Base-by-base conservation (phyloP, 2,329 filamentous ascomycete genomes). In the Helminthosporium solani region DNA sequence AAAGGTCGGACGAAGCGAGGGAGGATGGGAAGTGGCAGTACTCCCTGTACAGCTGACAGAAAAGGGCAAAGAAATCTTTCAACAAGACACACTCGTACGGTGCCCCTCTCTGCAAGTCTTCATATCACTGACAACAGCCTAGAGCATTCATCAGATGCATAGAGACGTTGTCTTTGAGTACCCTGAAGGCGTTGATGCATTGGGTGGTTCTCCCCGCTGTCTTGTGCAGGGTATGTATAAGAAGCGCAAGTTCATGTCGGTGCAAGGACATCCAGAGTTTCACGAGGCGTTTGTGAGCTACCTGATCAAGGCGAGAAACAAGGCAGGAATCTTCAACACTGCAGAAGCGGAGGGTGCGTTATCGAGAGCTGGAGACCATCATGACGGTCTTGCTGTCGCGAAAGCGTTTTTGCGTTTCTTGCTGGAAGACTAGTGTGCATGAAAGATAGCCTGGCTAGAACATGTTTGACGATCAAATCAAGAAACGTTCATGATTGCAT, bases 261-360 rank as follows among this genome's bases (percentile, higher is more conserved):
- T 95, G 1, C 90, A 96, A 73, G 90, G 89, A 5, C 90, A 95
- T 68, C 90, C 90, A 0, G 90, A 96, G 68, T 94, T 92, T 66
- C 87, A 78, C 3, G 76, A 78, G 48, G 78, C 83, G 14, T 90
- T 95, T 54, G 81, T 90, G 58, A 75, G 73, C 15, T 85, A 89
- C 66, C 71, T 95, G 30, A 70, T 92, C 44, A 76, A 79, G 49
- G 72, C 78, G 49, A 78, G 90, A 46, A 81, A 87, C 61, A 74
- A 76, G 21, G 74, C 74, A 38, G 88, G 88, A 1, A 76, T 94
- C 18, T 87, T 96, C 53, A 72, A 78, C 44, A 83, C 91, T 46
- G 82, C 82, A 15, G 70, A 86, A 49, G 92, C 82, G 56, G 71
- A 82, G 45, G 86, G 88, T 57, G 88, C 81, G 20, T 80, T 91